Evolutionary conservation across 2,329 filamentous ascomycete genomes (phyloP), one percentile per base, ranked within the genome.

Genomic region (Fusarium multiceps): DNA sequence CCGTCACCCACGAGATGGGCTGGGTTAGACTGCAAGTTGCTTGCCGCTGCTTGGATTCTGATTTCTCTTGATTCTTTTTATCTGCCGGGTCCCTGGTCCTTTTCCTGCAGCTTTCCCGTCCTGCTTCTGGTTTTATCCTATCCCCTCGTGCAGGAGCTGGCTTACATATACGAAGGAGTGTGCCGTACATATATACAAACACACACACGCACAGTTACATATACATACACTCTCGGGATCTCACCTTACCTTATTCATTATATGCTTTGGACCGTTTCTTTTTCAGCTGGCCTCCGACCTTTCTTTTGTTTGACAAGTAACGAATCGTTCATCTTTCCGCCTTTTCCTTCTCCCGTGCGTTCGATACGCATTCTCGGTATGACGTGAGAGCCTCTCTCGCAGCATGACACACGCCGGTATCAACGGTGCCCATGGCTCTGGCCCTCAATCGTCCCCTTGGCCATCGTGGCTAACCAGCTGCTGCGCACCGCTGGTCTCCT

Each of bases 381-480:
- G 74, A 68, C 60, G 65, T 71, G 68, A 71, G 68, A 63, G 60
- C 59, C 56, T 69, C 60, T 61, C 76, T 69, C 61, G 59, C 76
- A 79, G 74, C 66, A 84, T 84, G 82, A 82, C 79, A 76, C 70
- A 75, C 71, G 76, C 81, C 75, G 80, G 78, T 77, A 79, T 78
- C 74, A 80, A 83, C 74, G 76, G 83, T 68, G 75, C 77, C 75
- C 81, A 83, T 75, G 76, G 83, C 64, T 74, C 77, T 75, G 80
- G 83, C 64, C 74, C 77, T 75, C 80, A 80, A 74, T 77, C 80
- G 74, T 77, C 71, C 58, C 47, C 79, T 47, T 81, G 80, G 74
- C 73, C 80, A 63, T 83, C 83, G 66, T 87, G 84, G 83, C 79
- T 86, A 63, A 79, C 80, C 60, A 78, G 80, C 59, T 86, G 85